phyloP scores from a whole-genome alignment of 1,284 basidiomycete genomes.

The Phellopilus nigrolimitatus region DNA sequence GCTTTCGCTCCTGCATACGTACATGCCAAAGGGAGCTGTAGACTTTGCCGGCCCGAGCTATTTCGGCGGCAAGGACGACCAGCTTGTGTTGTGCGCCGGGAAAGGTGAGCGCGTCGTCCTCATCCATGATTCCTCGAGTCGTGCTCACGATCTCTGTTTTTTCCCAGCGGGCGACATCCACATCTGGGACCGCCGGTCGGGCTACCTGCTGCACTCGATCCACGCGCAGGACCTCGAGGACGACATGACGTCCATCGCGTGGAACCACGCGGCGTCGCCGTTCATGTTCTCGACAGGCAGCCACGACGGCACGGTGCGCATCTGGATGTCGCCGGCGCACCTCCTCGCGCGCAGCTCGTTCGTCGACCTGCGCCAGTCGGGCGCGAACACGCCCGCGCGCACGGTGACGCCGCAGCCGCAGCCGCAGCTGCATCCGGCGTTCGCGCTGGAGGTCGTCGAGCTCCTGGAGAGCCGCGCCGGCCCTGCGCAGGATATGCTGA shows the following conservation, averaged over 20 bases:
- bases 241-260: conserved; percentile 71
- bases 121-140: not conserved
- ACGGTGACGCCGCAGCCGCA: conserved; percentile 13
- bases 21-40: conserved; percentile 61
- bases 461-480: not conserved
- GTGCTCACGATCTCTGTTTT: conserved; percentile 8
- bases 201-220: conserved; percentile 59
- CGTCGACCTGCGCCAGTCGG: conserved; percentile 15
- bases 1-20: conserved; percentile 59
- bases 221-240: conserved; percentile 53
- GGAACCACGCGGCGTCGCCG: conserved; percentile 64
- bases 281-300: conserved; percentile 78
- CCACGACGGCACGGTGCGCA: conserved; percentile 66
- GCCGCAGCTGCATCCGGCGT: conserved; percentile 1
- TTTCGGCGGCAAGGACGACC: conserved; percentile 72
- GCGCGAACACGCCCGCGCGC: conserved; percentile 10
- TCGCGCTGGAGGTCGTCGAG: conserved; percentile 10
- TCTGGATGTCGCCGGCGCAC: conserved; percentile 47
- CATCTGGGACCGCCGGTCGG: conserved; percentile 81
- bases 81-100: conserved; percentile 69
- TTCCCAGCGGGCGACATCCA: conserved; percentile 67
- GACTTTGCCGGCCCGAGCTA: conserved; percentile 77
- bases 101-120: conserved; percentile 45
- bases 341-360: conserved; percentile 9
- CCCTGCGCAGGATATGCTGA: not conserved